phyloP scores from a whole-genome alignment of 148 eudicot genomes.

The Heliamphora exappendiculata region DNA sequence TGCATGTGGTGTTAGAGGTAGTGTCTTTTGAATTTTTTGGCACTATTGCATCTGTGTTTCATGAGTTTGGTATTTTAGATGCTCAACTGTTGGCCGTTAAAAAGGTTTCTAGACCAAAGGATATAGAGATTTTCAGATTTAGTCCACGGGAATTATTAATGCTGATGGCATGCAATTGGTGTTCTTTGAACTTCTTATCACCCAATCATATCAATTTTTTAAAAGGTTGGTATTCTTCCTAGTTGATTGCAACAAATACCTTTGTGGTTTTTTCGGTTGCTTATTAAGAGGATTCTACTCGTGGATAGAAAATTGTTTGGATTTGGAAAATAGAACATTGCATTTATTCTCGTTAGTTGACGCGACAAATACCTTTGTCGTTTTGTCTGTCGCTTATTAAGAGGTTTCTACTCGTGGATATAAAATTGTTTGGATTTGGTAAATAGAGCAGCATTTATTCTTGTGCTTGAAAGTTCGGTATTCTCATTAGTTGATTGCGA shows the following conservation, averaged over 20 bases:
- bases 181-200: not conserved
- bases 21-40: not conserved
- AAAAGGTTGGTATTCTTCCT: not conserved
- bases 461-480: not conserved
- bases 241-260: not conserved
- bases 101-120: not conserved
- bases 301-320: not conserved
- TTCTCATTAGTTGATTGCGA: not conserved
- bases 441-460: too few species aligned
- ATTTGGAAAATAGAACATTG: not conserved
- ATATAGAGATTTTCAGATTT: not conserved
- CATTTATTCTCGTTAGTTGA: not conserved
- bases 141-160: not conserved
- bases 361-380: too few species aligned
- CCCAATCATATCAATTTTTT: not conserved
- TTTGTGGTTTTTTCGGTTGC: not conserved
- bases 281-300: not conserved
- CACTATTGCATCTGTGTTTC: not conserved
- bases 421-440: too few species aligned
- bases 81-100: not conserved
- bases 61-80: not conserved
- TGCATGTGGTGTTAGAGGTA: not conserved
- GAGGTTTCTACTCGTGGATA: too few species aligned
- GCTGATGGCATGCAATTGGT: not conserved
- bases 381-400: too few species aligned